Evolutionary conservation across 2,329 filamentous ascomycete genomes (phyloP).

Genomic region (Epicoccum sorghinum): DNA sequence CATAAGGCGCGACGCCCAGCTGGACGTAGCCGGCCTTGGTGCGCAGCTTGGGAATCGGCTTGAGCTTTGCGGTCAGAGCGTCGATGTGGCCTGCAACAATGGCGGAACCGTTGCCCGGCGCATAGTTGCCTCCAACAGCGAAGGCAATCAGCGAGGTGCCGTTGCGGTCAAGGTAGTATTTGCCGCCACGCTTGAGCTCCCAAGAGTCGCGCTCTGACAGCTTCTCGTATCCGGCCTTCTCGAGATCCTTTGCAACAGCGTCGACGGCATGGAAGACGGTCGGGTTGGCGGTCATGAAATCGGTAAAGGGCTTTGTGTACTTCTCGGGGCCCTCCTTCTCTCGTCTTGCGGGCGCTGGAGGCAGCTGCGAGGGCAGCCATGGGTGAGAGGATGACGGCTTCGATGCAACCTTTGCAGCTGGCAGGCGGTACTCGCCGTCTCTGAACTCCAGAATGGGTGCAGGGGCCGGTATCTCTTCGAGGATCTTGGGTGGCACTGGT

Average conservation of each 20-base stretch:
- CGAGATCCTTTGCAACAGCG: conserved; percentile 75
- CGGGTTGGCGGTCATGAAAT: conserved; percentile 87
- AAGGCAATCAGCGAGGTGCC: conserved; percentile 87
- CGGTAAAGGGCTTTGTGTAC: conserved; percentile 83
- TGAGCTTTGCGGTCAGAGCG: conserved; percentile 85
- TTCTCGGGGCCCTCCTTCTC: conserved; percentile 40
- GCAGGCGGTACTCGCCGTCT: conserved; percentile 14
- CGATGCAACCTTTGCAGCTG: conserved; percentile 6
- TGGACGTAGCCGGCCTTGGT: conserved; percentile 85
- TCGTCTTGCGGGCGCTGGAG: conserved; percentile 18
- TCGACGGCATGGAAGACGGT: conserved; percentile 91
- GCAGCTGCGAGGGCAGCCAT: conserved; percentile 22
- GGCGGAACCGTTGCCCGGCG: conserved; percentile 82
- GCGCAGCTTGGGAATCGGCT: conserved; percentile 87
- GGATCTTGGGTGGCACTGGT: conserved; percentile 47
- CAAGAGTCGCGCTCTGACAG: conserved; percentile 82
- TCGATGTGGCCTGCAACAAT: conserved; percentile 94
- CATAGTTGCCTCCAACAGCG: conserved; percentile 78
- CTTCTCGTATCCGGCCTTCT: conserved; percentile 75
- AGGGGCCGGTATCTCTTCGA: conserved; percentile 18
- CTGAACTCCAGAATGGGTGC: conserved; percentile 15
- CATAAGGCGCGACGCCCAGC: conserved; percentile 91
- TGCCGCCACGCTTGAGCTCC: conserved; percentile 80
- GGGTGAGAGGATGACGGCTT: conserved; percentile 22
- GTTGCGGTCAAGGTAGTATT: conserved; percentile 88